A percentile compares a stretch with the other conserved stretches of the same genome.
Conservation (phyloP, 2,329 filamentous ascomycete species). For the Chaetothyriales sp. region DNA sequence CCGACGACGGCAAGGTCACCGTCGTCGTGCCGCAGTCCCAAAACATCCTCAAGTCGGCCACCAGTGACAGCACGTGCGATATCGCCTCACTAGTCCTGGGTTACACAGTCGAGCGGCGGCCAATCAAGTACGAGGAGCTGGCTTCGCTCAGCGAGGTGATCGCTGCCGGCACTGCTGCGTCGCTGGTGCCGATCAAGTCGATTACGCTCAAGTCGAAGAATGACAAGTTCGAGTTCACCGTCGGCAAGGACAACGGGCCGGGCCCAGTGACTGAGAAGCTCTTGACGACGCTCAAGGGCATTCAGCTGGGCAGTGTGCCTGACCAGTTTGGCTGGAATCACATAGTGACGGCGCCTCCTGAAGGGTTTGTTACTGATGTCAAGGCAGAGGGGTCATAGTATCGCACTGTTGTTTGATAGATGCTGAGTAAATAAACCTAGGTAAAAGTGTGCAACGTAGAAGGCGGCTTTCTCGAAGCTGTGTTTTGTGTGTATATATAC, state of each 20-base stretch:
- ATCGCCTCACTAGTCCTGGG: slow-evolving; percentile 59
- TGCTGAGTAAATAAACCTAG: neutral
- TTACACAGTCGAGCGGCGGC: slow-evolving; percentile 66
- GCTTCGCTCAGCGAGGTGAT: slow-evolving; percentile 60
- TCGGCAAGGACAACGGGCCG: slow-evolving; percentile 39
- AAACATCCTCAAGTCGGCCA: slow-evolving; percentile 78
- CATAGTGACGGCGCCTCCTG: slow-evolving; percentile 21
- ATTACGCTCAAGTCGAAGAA: slow-evolving; percentile 55
- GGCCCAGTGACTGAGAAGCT: slow-evolving; percentile 61
- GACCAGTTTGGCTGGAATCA: slow-evolving; percentile 62
- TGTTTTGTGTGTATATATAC: neutral
- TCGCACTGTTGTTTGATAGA: neutral
- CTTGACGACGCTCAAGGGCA: slow-evolving; percentile 61
- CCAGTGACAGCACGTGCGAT: slow-evolving; percentile 59
- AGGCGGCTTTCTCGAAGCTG: neutral
- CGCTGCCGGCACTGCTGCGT: slow-evolving; percentile 81
- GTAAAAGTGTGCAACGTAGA: neutral
- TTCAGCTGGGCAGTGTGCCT: slow-evolving; percentile 65
- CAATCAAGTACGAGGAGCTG: slow-evolving; percentile 47
- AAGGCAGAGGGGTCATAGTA: slow-evolving; percentile 6
- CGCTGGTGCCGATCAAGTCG: slow-evolving; percentile 78
- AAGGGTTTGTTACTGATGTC: slow-evolving; percentile 7
- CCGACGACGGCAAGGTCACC: slow-evolving; percentile 39
- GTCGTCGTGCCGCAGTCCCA: slow-evolving; percentile 76
- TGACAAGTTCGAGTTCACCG: slow-evolving; percentile 41